Evolutionary conservation across 108 stramenopile species (phyloP), one percentile per base, ranked within the genome.

Genomic region (Mayamaea pseudoterrestris): DNA sequence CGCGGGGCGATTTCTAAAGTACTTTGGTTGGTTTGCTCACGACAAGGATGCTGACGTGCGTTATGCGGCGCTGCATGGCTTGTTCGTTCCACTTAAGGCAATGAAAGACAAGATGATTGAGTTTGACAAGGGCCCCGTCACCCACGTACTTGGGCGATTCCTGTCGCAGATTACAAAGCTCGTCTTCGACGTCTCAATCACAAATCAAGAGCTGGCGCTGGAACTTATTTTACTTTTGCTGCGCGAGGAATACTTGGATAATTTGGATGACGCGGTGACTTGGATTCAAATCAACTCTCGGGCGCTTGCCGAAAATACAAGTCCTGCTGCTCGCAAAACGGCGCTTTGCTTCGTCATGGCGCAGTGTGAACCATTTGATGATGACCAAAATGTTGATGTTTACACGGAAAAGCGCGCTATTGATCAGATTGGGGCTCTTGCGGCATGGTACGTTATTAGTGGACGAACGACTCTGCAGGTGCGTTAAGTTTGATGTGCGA

Each of bases 341-440:
- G 83, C 85, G 2, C 68, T 92, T 20, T 68, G 80, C 36, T 87
- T 92, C 47, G 65, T 92, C 40, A 41, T 87, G 8, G 85, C 87
- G 61, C 90, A 92, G 56, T 56, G 87, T 16, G 90, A 87, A 51
- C 69, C 80, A 21, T 92, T 92, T 55, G 90, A 92, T 42, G 57
- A 61, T 8, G 75, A 59, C 25, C 9, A n/a, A 12, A 25, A 23
- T 11, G 27, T 14, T 20, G 37, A 28, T 13, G n/a, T n/a, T n/a
- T n/a, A n/a, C n/a, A 30, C 41, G 9, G 53, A 54, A 4, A 6
- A 14, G 6, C n/a, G 16, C 28, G 40, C 30, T 4, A 29, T 43
- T 7, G 63, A 65, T 25, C 64, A 58, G 29, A 42, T 83, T 22
- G 66, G 68, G 50, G 66, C 76, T n/a, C 44, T 83, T 40, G 76